Evolutionary conservation across 1,139 yeast species (phyloP).

Genomic region (Yamadazyma sp.): DNA sequence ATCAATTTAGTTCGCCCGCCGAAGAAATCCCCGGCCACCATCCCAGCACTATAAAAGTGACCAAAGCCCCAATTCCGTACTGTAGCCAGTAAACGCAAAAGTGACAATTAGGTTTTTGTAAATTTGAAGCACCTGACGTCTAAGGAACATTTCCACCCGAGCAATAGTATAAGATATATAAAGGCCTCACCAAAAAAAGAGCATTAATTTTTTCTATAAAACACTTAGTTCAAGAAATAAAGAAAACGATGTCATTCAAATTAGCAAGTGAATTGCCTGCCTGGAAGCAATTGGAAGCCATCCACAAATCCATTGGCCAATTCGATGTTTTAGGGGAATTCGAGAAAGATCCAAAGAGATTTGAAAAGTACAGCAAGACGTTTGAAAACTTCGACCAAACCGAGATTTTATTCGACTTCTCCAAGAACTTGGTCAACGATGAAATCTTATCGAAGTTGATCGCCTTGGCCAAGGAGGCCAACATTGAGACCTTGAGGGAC

Average conservation of each 20-base stretch:
- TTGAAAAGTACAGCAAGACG: conserved; percentile 70
- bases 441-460: conserved; percentile 68
- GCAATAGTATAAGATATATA: background rate
- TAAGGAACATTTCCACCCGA: background rate
- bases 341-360: conserved; percentile 69
- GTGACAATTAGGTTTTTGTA: no score
- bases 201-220: no score
- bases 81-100: no score
- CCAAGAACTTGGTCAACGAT: conserved; percentile 89
- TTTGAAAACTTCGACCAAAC: conserved; percentile 84
- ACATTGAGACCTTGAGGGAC: conserved; percentile 83
- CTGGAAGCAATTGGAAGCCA: conserved; percentile 74
- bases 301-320: conserved; percentile 68
- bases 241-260: conserved; percentile 45
- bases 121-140: no score
- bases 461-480: conserved; percentile 85
- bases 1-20: no score
- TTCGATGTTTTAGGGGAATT: conserved; percentile 80
- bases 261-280: conserved; percentile 78
- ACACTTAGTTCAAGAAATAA: background rate
- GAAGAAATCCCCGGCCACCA: no score
- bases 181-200: background rate
- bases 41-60: no score
- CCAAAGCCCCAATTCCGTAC: no score
- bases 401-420: conserved; percentile 87